phyloP scores from a whole-genome alignment of 2,329 filamentous ascomycete species.

The Pyricularia grisea region DNA sequence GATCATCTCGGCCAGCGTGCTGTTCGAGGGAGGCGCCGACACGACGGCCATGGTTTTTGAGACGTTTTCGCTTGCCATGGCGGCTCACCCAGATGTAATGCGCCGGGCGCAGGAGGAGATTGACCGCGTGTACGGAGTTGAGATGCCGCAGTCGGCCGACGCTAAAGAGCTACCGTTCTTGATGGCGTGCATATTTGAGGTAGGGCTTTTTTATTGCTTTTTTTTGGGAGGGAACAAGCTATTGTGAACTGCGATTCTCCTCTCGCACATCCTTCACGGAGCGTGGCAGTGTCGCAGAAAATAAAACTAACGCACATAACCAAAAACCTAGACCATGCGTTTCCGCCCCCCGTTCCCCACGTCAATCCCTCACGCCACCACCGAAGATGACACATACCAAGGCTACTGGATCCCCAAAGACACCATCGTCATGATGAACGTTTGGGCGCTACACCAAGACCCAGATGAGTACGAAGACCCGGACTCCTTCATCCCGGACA shows the following conservation, averaged over 20 bases:
- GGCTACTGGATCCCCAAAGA: slow-evolving; percentile 38
- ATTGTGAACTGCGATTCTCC: neutral
- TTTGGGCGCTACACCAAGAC: slow-evolving; percentile 20
- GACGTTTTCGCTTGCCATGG: slow-evolving; percentile 34
- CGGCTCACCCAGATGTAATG: slow-evolving; percentile 33
- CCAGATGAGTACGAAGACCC: slow-evolving; percentile 13
- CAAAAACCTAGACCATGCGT: slow-evolving; percentile 16
- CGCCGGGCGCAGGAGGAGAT: slow-evolving; percentile 30
- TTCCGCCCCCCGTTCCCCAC: slow-evolving; percentile 23
- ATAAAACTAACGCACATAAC: neutral
- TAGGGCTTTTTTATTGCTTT: slow-evolving; percentile 1
- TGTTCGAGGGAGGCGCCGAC: slow-evolving; percentile 39
- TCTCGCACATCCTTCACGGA: neutral
- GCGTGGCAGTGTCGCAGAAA: too few relatives aligned
- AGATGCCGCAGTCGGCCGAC: slow-evolving; percentile 21
- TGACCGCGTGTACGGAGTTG: slow-evolving; percentile 24
- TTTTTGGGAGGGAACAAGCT: too few relatives aligned
- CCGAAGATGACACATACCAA: slow-evolving; percentile 36
- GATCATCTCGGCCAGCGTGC: slow-evolving; percentile 26
- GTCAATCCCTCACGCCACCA: slow-evolving; percentile 35
- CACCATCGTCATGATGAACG: slow-evolving; percentile 28
- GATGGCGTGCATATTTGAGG: slow-evolving; percentile 20
- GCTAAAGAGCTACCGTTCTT: slow-evolving; percentile 20
- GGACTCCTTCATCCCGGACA: slow-evolving; percentile 12
- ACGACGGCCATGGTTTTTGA: slow-evolving; percentile 38